Percentiles rank a stretch among this genome's conserved stretches.
Conservation (phyloP, 2,329 filamentous ascomycete genomes). For the Talaromyces sp. region DNA sequence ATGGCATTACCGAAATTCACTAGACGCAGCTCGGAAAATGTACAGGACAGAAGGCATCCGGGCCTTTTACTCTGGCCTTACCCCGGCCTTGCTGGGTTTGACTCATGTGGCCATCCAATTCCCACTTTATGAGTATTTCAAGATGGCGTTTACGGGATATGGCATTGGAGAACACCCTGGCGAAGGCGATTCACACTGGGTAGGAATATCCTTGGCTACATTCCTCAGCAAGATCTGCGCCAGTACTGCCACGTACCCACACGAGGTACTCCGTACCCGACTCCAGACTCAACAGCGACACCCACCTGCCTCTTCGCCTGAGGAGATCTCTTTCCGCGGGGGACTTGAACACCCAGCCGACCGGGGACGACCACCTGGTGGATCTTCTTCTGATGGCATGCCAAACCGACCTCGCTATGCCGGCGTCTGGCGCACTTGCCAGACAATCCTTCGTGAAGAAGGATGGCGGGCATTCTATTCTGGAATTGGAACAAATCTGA, state of each 20-base stretch:
- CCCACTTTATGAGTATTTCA: slow-evolving; percentile 89
- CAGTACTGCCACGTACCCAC: slow-evolving; percentile 91
- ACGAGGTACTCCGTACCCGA: slow-evolving; percentile 90
- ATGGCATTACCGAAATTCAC: slow-evolving; percentile 87
- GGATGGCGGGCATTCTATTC: slow-evolving; percentile 97
- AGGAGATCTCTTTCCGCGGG: slow-evolving; percentile 47
- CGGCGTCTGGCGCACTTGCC: slow-evolving; percentile 75
- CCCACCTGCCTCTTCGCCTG: slow-evolving; percentile 38
- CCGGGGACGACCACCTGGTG: slow-evolving; percentile 38
- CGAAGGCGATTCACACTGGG: slow-evolving; percentile 63
- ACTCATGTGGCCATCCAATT: slow-evolving; percentile 97
- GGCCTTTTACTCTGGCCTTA: slow-evolving; percentile 93
- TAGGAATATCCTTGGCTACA: slow-evolving; percentile 80
- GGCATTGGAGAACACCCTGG: slow-evolving; percentile 72
- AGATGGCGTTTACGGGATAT: slow-evolving; percentile 81
- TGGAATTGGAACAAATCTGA: slow-evolving; percentile 95
- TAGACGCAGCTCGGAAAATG: slow-evolving; percentile 94
- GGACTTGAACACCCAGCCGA: slow-evolving; percentile 36
- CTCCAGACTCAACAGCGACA: slow-evolving; percentile 88
- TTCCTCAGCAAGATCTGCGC: slow-evolving; percentile 92
- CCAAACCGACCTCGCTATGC: slow-evolving; percentile 57
- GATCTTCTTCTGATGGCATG: slow-evolving; percentile 54
- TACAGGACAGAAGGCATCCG: slow-evolving; percentile 80
- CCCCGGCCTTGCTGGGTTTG: slow-evolving; percentile 83
- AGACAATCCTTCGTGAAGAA: slow-evolving; percentile 81